These are phyloP conservation scores for Nicotiana undulata DNA, from an alignment of 257 asterid species.

Conservation along the genomic window DNA sequence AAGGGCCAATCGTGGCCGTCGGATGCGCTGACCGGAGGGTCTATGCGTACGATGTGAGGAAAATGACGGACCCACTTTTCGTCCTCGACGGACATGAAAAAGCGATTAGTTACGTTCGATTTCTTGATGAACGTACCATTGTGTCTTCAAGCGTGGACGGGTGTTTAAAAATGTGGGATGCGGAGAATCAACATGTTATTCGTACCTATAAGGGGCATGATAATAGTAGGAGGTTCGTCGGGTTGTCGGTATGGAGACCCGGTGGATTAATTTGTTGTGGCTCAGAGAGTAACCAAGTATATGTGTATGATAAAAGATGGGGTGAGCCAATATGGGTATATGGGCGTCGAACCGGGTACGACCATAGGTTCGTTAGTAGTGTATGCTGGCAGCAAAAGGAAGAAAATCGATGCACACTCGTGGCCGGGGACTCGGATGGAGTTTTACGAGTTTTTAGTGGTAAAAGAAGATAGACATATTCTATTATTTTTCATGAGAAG, in stretches of 20 bases:
- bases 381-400: constrained; percentile 79
- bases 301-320: constrained; percentile 86
- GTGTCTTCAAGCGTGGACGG: constrained; percentile 70
- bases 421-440: constrained; percentile 86
- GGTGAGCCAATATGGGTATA: constrained; percentile 69
- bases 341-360: constrained; percentile 18
- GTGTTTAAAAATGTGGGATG: constrained; percentile 62
- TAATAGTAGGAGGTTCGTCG: constrained; percentile 67
- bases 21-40: constrained; percentile 69
- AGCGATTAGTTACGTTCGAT: constrained; percentile 56
- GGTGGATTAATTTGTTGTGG: constrained; percentile 85
- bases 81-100: constrained; percentile 58
- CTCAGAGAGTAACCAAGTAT: constrained; percentile 66
- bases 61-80: constrained; percentile 39
- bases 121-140: constrained; percentile 37
- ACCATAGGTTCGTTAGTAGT: constrained; percentile 50
- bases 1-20: constrained; percentile 33
- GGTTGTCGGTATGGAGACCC: constrained; percentile 64
- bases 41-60: constrained; percentile 60
- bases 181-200: constrained; percentile 26
- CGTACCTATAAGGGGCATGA: constrained; percentile 65
- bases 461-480: constrained; percentile 10
- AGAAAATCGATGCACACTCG: constrained; percentile 59
- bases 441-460: constrained; percentile 65
- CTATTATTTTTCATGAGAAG: not conserved